These are phyloP conservation scores for Candida odintsovae DNA, from an alignment of 805 yeast species.

Conservation along the genomic window DNA sequence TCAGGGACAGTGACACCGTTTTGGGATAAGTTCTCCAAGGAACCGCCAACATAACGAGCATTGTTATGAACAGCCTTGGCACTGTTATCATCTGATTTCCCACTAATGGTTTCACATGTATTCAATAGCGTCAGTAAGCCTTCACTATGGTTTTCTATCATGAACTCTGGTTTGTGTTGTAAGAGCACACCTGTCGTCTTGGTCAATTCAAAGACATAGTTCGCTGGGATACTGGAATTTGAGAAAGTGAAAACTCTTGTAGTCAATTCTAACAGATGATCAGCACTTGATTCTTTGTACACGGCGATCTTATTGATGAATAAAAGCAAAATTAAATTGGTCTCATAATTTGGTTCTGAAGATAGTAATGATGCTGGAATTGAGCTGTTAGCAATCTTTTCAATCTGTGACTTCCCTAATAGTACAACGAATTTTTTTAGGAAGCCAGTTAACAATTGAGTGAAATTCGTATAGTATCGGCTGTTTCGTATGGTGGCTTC, in stretches of 20 bases:
- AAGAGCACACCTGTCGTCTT: constrained; percentile 23
- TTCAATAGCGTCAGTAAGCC: constrained; percentile 10
- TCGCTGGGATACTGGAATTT: constrained; percentile 9
- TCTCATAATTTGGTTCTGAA: constrained; percentile 10
- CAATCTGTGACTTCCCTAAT: constrained; percentile 7
- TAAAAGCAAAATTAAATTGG: constrained; percentile 8
- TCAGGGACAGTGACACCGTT: neutral
- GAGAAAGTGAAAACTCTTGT: constrained; percentile 11
- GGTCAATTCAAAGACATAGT: constrained; percentile 21
- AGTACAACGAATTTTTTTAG: constrained; percentile 19
- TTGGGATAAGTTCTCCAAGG: constrained; percentile 5
- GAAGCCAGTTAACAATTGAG: constrained; percentile 9
- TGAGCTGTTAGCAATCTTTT: constrained; percentile 1
- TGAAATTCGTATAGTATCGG: constrained; percentile 20
- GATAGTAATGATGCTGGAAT: constrained; percentile 7
- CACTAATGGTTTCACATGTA: constrained; percentile 4
- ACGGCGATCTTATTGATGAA: constrained; percentile 19
- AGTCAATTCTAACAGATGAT: constrained; percentile 2
- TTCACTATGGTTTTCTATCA: constrained; percentile 6
- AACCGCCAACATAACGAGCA: constrained; percentile 16
- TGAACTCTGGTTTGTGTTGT: constrained; percentile 10
- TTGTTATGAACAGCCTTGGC: constrained; percentile 19
- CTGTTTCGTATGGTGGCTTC: constrained; percentile 20
- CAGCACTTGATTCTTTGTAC: constrained; percentile 8
- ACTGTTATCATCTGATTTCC: constrained; percentile 1